These are phyloP conservation scores for Malus hybrid DNA, from an alignment of 331 rosid species.

Conservation along the genomic window DNA sequence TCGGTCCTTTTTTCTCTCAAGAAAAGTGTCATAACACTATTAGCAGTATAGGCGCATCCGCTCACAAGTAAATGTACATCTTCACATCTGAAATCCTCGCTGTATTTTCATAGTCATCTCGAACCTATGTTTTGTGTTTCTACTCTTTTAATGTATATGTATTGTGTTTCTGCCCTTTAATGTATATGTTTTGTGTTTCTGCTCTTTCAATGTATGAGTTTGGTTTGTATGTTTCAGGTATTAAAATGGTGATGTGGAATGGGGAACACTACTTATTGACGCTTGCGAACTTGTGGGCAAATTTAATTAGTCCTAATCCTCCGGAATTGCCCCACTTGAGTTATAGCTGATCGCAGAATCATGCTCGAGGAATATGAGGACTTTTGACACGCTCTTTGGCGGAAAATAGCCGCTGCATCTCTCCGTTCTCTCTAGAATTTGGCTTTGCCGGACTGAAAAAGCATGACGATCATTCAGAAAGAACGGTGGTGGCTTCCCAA, in stretches of 20 bases:
- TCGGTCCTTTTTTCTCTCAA: background rate
- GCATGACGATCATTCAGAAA: slow-evolving; percentile 2
- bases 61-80: background rate
- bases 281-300: slow-evolving; percentile 79
- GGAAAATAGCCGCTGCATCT: background rate
- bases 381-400: background rate
- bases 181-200: too few species aligned
- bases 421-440: slow-evolving; percentile 4
- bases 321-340: slow-evolving; percentile 30
- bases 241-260: slow-evolving; percentile 66
- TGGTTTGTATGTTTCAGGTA: slow-evolving; percentile 37
- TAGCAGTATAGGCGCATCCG: too few species aligned
- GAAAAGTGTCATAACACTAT: background rate
- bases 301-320: slow-evolving; percentile 53
- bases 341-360: slow-evolving; percentile 14
- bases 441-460: slow-evolving; percentile 5
- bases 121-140: background rate
- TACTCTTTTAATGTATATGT: background rate
- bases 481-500: background rate
- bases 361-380: background rate
- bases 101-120: background rate
- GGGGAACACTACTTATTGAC: slow-evolving; percentile 52
- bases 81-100: background rate
- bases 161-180: background rate
- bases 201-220: background rate